Base-by-base conservation (phyloP, 2,329 filamentous ascomycete species). In the Colletotrichum liaoningense region DNA sequence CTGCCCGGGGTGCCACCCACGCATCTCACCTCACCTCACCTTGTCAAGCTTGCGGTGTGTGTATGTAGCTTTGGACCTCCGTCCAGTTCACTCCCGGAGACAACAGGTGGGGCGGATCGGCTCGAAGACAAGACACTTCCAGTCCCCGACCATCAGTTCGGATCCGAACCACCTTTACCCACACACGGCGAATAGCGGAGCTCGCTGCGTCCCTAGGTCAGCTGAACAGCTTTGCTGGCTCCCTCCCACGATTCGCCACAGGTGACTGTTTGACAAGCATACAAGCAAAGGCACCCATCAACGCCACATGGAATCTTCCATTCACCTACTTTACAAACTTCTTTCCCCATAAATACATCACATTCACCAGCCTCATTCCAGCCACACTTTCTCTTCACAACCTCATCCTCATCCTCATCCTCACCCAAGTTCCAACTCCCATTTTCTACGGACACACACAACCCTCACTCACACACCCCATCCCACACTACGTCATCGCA, bases 401-500 rank as follows among this genome's bases (percentile, higher is more conserved):
- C 33, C 33, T 33, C 33, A 35, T 42, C 38, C 38, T 16, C 14
- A 42, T 42, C 19, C 62, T 3, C 59, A 30, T 52, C 59, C 38
- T n/a, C n/a, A 11, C 5, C 9, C 14, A 49, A 16, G 6, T 30
- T 24, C 26, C 16, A 33, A 33, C 30, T 12, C 60, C 16, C 7
- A 19, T 2, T 35, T 1, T 35, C 33, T 5, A 35, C 33, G 11
- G 33, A 35, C 12, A 35, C 33, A 35, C 14, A 24, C 28, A 26
- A 26, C 26, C 26, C 26, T 26, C 26, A 26, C 26, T 30, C 8
- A 30, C 49, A 33, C 33, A 35, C 9, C 8, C 8, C 22, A 24
- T 38, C 38, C 38, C 38, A 42, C 38, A 14, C 26, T 26, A 38
- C 28, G 46, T 56, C n/a, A 65, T 55, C 71, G 78, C 6, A 59